Evolutionary conservation across 768 basidiomycete species (phyloP).

Genomic region (Macrolepiota dolichaula): DNA sequence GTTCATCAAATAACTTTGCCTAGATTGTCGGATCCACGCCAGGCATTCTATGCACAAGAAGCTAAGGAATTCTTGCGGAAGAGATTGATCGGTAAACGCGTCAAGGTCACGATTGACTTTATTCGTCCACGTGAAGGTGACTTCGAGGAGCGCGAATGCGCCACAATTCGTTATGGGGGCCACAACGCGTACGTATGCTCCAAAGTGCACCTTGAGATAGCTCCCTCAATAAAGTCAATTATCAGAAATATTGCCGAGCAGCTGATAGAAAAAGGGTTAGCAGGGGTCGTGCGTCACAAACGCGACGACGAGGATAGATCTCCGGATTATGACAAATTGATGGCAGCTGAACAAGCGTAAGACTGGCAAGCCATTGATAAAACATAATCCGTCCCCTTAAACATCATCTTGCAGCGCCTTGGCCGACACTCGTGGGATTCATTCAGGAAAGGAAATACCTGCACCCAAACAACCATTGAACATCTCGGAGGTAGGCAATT

Average conservation of each 20-base stretch:
- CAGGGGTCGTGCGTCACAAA: slow-evolving; percentile 86
- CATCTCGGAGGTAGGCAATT: slow-evolving; percentile 75
- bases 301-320: slow-evolving; percentile 95
- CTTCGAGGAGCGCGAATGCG: slow-evolving; percentile 90
- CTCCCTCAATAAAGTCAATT: not conserved
- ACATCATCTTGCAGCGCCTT: slow-evolving; percentile 52
- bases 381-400: not conserved
- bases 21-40: slow-evolving; percentile 82
- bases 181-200: slow-evolving; percentile 63
- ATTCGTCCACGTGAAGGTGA: slow-evolving; percentile 89
- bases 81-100: slow-evolving; percentile 86
- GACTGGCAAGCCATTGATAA: slow-evolving; percentile 23
- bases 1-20: not conserved
- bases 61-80: slow-evolving; percentile 92
- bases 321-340: slow-evolving; percentile 93
- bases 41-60: slow-evolving; percentile 86
- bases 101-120: slow-evolving; percentile 85
- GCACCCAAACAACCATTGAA: slow-evolving; percentile 81
- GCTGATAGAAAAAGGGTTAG: slow-evolving; percentile 89
- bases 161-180: slow-evolving; percentile 80
- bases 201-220: not conserved
- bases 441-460: slow-evolving; percentile 87
- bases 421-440: slow-evolving; percentile 77
- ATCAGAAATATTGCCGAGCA: slow-evolving; percentile 87
- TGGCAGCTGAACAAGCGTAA: slow-evolving; percentile 90